phyloP scores from a whole-genome alignment of 441 rosid species.

The Bruguiera hainesii region DNA sequence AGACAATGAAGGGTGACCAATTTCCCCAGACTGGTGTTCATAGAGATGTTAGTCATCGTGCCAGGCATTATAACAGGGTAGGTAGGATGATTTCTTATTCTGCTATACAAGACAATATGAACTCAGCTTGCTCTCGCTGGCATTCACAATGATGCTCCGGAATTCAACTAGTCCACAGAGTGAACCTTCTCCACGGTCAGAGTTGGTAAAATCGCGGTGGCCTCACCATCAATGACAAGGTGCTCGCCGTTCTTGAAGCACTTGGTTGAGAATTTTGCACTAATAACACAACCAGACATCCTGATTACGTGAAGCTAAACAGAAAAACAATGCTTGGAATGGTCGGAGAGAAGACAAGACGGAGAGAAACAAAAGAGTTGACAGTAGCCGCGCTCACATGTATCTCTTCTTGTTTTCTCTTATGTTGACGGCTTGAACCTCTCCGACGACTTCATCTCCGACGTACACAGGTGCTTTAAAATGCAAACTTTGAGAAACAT shows the following conservation, averaged over 20 bases:
- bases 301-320: neutral
- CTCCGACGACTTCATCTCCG: conserved; percentile 60
- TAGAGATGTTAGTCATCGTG: too few species aligned
- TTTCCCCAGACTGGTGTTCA: too few species aligned
- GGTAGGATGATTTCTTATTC: too few species aligned
- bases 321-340: too few species aligned
- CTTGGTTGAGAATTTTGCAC: conserved; percentile 75
- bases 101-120: too few species aligned
- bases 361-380: neutral
- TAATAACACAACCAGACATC: conserved; percentile 21
- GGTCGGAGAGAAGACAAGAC: neutral
- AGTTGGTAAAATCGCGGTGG: conserved; percentile 57
- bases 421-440: conserved; percentile 47
- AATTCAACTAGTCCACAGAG: conserved; percentile 1
- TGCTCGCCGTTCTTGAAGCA: conserved; percentile 47
- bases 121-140: neutral
- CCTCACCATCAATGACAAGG: conserved; percentile 74
- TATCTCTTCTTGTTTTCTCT: conserved; percentile 56
- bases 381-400: conserved; percentile 41
- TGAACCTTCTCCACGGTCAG: conserved; percentile 28
- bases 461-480: conserved; percentile 66
- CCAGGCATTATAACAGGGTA: too few species aligned
- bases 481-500: conserved; percentile 77
- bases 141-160: neutral
- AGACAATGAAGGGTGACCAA: too few species aligned